phyloP scores from a whole-genome alignment of 805 yeast species.

The Sungouiella thailandica region DNA sequence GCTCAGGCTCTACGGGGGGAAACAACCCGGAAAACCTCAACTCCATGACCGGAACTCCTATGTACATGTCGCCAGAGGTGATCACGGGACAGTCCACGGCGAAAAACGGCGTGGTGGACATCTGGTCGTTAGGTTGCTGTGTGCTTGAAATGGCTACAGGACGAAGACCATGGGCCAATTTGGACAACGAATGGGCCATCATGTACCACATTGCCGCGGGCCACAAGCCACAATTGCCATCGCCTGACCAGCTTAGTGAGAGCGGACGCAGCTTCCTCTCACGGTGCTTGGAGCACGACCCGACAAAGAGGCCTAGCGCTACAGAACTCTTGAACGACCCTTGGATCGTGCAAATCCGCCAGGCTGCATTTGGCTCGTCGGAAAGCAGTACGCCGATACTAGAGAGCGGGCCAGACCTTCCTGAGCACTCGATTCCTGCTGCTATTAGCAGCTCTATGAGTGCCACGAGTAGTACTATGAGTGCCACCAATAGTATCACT shows the following conservation, averaged over 20 bases:
- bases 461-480: no score
- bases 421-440: no score
- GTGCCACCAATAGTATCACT: no score
- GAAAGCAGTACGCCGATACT: constrained; percentile 34
- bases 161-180: constrained; percentile 90
- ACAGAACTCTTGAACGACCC: constrained; percentile 82
- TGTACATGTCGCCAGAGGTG: constrained; percentile 98
- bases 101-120: constrained; percentile 66
- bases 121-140: constrained; percentile 97
- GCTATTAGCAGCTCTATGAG: no score
- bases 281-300: constrained; percentile 78
- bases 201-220: constrained; percentile 99
- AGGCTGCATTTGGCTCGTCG: constrained; percentile 54
- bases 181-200: constrained; percentile 97
- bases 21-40: constrained; percentile 26
- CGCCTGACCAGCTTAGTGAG: constrained; percentile 68
- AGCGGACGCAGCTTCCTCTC: constrained; percentile 68
- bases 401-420: constrained; percentile 13
- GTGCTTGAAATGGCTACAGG: constrained; percentile 97
- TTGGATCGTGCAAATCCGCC: constrained; percentile 74
- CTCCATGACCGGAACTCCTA: constrained; percentile 87
- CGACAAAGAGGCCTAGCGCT: constrained; percentile 75
- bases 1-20: constrained; percentile 4
- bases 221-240: constrained; percentile 81
- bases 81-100: constrained; percentile 71